phyloP scores from a whole-genome alignment of 208 protist genomes.

The Naegleria lovaniensis region DNA sequence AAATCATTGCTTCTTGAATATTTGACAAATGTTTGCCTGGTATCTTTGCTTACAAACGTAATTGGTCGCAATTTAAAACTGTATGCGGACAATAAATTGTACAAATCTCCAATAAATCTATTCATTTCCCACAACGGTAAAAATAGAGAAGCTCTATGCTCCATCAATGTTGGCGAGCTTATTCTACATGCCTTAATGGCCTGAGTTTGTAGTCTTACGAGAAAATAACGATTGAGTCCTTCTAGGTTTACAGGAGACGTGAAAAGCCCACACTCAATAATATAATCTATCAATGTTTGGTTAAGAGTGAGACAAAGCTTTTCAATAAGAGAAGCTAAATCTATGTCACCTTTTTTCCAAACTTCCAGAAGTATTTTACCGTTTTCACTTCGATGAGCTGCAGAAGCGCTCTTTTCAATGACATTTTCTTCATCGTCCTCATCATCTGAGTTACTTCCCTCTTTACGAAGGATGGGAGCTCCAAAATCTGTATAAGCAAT shows the following conservation, averaged over 20 bases:
- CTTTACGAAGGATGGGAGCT: not conserved
- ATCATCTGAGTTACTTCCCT: not conserved
- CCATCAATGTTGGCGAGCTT: not conserved
- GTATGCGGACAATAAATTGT: not conserved
- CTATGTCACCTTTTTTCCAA: slow-evolving; percentile 19
- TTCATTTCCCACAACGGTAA: slow-evolving; percentile 17
- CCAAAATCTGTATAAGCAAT: not conserved
- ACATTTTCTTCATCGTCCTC: not conserved
- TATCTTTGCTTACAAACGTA: not conserved
- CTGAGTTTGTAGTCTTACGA: not conserved
- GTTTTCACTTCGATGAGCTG: not conserved
- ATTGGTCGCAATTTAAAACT: not conserved
- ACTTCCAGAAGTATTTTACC: not conserved
- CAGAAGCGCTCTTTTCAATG: not conserved
- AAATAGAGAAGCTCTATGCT: not conserved
- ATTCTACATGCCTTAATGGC: not conserved
- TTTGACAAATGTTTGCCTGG: not conserved
- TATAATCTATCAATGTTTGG: slow-evolving; percentile 7
- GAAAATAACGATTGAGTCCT: not conserved
- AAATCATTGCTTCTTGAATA: not conserved
- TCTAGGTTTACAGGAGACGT: not conserved
- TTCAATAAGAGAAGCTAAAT: not conserved
- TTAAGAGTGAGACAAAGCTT: not conserved
- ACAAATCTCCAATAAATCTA: not conserved
- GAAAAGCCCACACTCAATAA: not conserved